A percentile compares a stretch with the other conserved stretches of the same genome.
These are phyloP conservation scores for Coniophora puteana DNA, from an alignment of 1,284 basidiomycete species.

Conservation along the genomic window DNA sequence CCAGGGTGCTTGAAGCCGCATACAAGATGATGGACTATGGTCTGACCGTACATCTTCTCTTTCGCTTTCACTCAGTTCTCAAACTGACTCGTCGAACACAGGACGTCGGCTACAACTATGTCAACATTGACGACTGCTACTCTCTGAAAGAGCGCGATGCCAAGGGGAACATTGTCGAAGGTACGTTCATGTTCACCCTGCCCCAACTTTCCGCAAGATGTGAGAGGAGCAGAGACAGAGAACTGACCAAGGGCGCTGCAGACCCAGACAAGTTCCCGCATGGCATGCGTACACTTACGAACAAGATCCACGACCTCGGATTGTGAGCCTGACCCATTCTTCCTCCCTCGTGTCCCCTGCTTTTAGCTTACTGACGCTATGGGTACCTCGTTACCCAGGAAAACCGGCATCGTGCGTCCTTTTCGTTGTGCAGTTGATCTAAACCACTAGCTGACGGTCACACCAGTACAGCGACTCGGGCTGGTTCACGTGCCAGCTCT, in stretches of 20 bases:
- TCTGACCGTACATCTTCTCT: constrained; percentile 3
- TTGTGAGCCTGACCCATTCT: constrained; percentile 34
- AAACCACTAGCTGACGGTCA: constrained; percentile 11
- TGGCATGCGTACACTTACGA: constrained; percentile 50
- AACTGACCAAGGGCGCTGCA: constrained; percentile 15
- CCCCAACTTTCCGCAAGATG: neutral
- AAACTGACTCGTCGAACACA: constrained; percentile 16
- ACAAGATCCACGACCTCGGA: constrained; percentile 46
- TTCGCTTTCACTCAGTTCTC: neutral
- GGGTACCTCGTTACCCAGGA: no score
- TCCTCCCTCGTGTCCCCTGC: neutral
- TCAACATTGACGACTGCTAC: constrained; percentile 60
- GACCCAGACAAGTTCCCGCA: constrained; percentile 42
- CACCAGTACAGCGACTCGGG: constrained; percentile 28
- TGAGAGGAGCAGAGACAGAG: neutral
- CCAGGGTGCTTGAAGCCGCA: constrained; percentile 17
- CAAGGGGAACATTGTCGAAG: constrained; percentile 44
- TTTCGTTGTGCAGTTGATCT: constrained; percentile 5
- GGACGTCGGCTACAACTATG: constrained; percentile 49
- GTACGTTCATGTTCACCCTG: constrained; percentile 18
- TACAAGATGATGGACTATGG: constrained; percentile 18
- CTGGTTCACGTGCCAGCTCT: constrained; percentile 30
- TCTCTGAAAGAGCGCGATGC: constrained; percentile 45
- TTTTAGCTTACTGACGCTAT: neutral
- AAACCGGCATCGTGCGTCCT: constrained; percentile 6